These are phyloP conservation scores for Bipolaris sorokiniana DNA, from an alignment of 2,329 filamentous ascomycete genomes.

Conservation along the genomic window DNA sequence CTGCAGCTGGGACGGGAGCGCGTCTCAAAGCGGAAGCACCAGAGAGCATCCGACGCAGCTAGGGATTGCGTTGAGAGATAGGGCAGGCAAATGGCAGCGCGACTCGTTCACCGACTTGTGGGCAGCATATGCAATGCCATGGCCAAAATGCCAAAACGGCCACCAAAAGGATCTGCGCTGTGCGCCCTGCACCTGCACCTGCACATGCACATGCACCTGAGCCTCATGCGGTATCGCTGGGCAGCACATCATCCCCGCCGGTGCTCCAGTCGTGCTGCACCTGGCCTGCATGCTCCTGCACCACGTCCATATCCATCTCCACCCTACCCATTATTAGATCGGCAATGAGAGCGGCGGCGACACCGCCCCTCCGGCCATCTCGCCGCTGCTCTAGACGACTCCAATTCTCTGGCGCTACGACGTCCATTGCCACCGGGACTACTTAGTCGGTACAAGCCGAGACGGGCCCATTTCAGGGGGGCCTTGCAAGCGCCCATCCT, in stretches of 20 bases:
- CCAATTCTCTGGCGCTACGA: slow-evolving; percentile 8
- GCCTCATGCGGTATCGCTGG: slow-evolving; percentile 12
- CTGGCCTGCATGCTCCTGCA: not conserved
- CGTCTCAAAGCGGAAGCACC: slow-evolving; percentile 1
- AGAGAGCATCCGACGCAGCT: not conserved
- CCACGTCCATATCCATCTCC: no score
- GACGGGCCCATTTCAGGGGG: not conserved
- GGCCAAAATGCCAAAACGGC: slow-evolving; percentile 9
- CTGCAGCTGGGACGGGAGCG: slow-evolving; percentile 8
- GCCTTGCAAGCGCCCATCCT: not conserved
- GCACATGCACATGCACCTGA: no score
- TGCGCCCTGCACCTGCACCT: slow-evolving; percentile 12
- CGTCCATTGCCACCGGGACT: slow-evolving; percentile 12
- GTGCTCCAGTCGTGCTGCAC: not conserved
- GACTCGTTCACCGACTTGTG: slow-evolving; percentile 18
- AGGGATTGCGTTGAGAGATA: slow-evolving; percentile 3
- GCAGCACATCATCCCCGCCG: slow-evolving; percentile 16
- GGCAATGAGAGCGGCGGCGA: not conserved
- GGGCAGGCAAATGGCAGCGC: not conserved
- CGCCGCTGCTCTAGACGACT: not conserved
- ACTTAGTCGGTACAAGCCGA: slow-evolving; percentile 11
- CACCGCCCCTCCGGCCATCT: no score
- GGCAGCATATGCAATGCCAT: not conserved
- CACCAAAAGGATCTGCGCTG: slow-evolving; percentile 18
- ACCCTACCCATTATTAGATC: slow-evolving; percentile 6